phyloP scores from a whole-genome alignment of 306 rosid genomes.

The Trifolium fragiferum region DNA sequence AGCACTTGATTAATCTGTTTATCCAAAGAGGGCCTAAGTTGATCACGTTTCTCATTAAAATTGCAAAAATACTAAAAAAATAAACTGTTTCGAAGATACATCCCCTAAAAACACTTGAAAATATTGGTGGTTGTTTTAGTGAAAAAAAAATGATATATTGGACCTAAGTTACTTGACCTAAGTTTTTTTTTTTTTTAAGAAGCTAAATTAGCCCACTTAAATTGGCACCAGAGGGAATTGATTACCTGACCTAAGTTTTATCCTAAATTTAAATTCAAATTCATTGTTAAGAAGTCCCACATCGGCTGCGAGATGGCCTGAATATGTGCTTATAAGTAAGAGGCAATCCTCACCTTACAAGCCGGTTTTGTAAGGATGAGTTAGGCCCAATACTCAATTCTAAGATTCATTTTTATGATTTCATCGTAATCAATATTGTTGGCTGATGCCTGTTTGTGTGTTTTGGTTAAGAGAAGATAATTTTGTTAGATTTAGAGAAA shows the following conservation, averaged over 20 bases:
- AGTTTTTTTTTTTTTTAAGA: too few species aligned
- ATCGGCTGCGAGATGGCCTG: too few species aligned
- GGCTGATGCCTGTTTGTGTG: neutral
- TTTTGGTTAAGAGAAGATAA: neutral
- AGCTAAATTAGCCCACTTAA: too few species aligned
- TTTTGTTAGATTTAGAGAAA: conserved; percentile 7
- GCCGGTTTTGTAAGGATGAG: too few species aligned
- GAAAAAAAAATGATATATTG: neutral
- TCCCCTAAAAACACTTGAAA: neutral
- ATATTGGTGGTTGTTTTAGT: neutral
- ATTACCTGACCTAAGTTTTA: neutral
- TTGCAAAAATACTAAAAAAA: neutral
- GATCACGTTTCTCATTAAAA: neutral
- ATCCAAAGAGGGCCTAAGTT: neutral
- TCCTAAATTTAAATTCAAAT: neutral
- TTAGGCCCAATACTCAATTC: too few species aligned
- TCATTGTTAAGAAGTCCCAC: too few species aligned
- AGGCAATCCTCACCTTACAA: too few species aligned
- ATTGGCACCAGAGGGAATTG: too few species aligned
- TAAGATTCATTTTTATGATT: neutral
- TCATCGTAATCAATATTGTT: neutral
- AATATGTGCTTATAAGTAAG: too few species aligned
- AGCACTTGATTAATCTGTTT: neutral
- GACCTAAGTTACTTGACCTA: neutral
- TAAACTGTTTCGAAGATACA: too few species aligned